Evolutionary conservation across 257 asterid species (phyloP).

Genomic region (Solanum medicagineum): DNA sequence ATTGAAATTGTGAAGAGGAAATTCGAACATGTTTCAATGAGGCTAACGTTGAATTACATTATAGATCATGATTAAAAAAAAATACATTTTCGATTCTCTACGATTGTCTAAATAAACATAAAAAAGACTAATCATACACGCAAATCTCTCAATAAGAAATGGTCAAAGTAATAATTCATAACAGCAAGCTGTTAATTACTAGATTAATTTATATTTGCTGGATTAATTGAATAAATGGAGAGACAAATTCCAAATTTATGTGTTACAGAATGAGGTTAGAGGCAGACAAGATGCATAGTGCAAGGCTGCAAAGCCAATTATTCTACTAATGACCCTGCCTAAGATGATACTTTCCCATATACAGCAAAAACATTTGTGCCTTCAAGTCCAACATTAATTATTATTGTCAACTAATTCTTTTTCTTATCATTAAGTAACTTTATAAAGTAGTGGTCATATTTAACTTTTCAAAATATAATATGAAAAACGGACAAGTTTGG

Average conservation of each 20-base stretch:
- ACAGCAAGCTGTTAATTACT: not conserved
- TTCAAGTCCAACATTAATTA: not conserved
- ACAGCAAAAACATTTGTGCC: not conserved
- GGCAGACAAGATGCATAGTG: not conserved
- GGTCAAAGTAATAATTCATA: not conserved
- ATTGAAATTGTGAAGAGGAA: not conserved
- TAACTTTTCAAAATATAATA: no score
- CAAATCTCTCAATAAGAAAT: not conserved
- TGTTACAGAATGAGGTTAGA: not conserved
- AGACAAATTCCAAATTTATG: not conserved
- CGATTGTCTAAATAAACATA: not conserved
- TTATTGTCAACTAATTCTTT: no score
- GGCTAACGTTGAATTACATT: not conserved
- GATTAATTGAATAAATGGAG: not conserved
- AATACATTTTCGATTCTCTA: not conserved
- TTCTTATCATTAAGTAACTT: no score
- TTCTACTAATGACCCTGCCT: conserved; percentile 1
- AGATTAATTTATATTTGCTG: not conserved
- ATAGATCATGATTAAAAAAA: not conserved
- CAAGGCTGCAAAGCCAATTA: not conserved
- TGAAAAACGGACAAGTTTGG: no score
- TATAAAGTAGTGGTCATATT: no score
- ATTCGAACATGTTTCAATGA: not conserved
- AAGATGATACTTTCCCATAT: not conserved
- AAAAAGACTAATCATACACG: not conserved